These are phyloP conservation scores for Podospora australis DNA, from an alignment of 495 filamentous ascomycete species.

Conservation along the genomic window DNA sequence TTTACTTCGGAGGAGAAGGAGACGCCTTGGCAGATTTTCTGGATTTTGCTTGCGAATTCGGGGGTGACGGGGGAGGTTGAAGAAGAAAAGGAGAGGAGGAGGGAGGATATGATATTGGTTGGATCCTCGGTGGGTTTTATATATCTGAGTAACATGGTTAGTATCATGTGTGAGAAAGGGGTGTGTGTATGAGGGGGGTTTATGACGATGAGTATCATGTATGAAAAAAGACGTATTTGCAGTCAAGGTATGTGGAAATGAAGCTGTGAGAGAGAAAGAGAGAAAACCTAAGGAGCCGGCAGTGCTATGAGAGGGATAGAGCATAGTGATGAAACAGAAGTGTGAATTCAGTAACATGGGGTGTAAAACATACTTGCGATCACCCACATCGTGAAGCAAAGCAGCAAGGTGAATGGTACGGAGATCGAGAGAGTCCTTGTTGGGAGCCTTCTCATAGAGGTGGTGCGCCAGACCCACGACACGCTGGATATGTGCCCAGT, in stretches of 20 bases:
- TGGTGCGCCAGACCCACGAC: conserved; percentile 64
- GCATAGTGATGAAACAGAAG: too few relatives aligned
- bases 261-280: too few relatives aligned
- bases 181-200: background rate
- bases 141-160: too few relatives aligned
- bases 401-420: conserved; percentile 63
- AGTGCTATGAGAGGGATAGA: background rate
- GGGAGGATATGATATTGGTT: conserved; percentile 47
- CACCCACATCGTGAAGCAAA: conserved; percentile 81
- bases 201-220: too few relatives aligned
- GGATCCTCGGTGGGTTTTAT: conserved; percentile 43
- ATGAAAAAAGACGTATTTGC: too few relatives aligned
- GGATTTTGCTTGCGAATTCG: conserved; percentile 55
- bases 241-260: too few relatives aligned
- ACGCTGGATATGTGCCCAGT: conserved; percentile 74
- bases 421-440: conserved; percentile 36
- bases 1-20: conserved; percentile 70
- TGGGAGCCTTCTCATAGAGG: conserved; percentile 44
- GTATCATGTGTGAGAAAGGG: too few relatives aligned
- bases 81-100: conserved; percentile 56
- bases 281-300: background rate
- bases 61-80: conserved; percentile 47
- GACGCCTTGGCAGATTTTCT: conserved; percentile 64
- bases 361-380: conserved; percentile 51
- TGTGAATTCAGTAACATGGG: too few relatives aligned